Conservation (phyloP, 1,284 basidiomycete species). For the Stereum hirsutum region DNA sequence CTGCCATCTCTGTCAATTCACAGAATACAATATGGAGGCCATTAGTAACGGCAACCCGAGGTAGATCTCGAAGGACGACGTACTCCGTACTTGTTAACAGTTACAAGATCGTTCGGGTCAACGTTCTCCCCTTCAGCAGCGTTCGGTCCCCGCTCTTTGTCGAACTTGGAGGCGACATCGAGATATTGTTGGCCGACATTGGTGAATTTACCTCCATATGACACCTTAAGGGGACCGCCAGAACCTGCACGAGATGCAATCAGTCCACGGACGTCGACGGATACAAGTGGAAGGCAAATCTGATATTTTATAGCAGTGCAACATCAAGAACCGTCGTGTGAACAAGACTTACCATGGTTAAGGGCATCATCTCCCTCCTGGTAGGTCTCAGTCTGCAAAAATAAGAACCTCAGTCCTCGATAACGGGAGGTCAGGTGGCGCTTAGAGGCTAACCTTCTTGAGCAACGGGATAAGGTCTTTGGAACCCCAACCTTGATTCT, state of each 20-base stretch:
- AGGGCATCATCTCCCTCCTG: slow-evolving; percentile 21
- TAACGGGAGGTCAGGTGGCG: background rate
- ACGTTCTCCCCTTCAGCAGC: slow-evolving; percentile 16
- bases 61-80: slow-evolving; percentile 13
- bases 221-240: slow-evolving; percentile 45
- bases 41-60: background rate
- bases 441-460: slow-evolving; percentile 29
- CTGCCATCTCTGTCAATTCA: slow-evolving; percentile 26
- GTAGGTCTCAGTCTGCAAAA: slow-evolving; percentile 40
- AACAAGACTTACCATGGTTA: slow-evolving; percentile 33
- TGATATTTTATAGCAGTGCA: no score
- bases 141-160: slow-evolving; percentile 30
- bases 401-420: no score
- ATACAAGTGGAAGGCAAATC: no score
- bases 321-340: no score
- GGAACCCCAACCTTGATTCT: slow-evolving; percentile 46
- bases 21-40: background rate
- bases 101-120: slow-evolving; percentile 34
- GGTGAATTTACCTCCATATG: slow-evolving; percentile 25
- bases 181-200: slow-evolving; percentile 38
- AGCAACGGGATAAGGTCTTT: slow-evolving; percentile 39
- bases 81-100: slow-evolving; percentile 35
- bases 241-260: slow-evolving; percentile 35
- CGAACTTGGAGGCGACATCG: slow-evolving; percentile 32
- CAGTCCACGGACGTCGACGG: slow-evolving; percentile 35